Evolutionary conservation across 2,329 filamentous ascomycete species (phyloP), one percentile per base, ranked within the genome.

Genomic region (Ascochyta fabae): DNA sequence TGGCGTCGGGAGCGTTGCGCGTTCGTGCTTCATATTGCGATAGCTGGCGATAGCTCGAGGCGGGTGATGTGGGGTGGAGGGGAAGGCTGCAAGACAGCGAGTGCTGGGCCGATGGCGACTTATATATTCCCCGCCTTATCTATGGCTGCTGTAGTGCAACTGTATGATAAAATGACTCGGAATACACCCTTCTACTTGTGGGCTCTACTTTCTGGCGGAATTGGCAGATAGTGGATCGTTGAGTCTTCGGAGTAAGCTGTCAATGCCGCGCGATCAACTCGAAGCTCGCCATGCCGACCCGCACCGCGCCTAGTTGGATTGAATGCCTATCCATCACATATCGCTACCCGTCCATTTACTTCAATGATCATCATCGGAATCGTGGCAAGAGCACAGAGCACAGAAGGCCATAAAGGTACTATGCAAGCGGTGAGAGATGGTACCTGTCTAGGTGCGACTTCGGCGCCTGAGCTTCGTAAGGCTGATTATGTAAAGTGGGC

Each of bases 1-100:
- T 3, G 79, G 75, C 3, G 84, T 84, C 3, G 89, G 89, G 19
- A 91, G 80, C 8, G 69, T 69, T 33, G 74, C 67, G 56, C 70
- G 71, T 64, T 58, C 53, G 62, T 72, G 66, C 51, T 54, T 68
- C 72, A 75, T 75, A 36, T 33, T 71, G 61, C 31, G 27, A 23
- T 39, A n/a, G 38, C 46, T 44, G 42, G 31, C 36, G 52, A 41
- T n/a, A 43, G 46, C 42, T 49, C 15, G 5, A 29, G 26, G 5
- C 22, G 22, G 44, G 22, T 40, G 40, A 41, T 52, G 44, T 44
- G 48, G 44, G 48, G 44, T 48, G 48, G 44, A 48, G 47, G 43
- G 54, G 43, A 57, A 44, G 38, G 24, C 27, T 40, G 34, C 31
- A 31, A 36, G 33, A 27, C n/a, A 39, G n/a, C 16, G 16, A 33